These are phyloP conservation scores for Tritrichomonas musculus DNA, from an alignment of 208 protist genomes.

Conservation along the genomic window DNA sequence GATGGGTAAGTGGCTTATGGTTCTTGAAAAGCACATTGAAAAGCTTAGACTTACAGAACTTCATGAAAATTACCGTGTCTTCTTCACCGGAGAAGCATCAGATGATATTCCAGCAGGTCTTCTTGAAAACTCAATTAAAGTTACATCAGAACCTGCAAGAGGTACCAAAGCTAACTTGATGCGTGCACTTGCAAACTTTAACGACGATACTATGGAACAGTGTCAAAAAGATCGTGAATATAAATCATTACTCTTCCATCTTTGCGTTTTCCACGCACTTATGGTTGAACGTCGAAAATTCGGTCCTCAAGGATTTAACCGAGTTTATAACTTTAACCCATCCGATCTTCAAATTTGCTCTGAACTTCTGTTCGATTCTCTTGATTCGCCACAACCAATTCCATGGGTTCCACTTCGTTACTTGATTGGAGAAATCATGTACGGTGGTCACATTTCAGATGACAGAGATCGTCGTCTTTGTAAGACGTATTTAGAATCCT, in stretches of 20 bases:
- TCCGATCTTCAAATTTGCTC: constrained; percentile 88
- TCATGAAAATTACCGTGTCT: constrained; percentile 79
- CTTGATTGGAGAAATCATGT: constrained; percentile 98
- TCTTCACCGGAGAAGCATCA: constrained; percentile 82
- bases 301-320: constrained; percentile 89
- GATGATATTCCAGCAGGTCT: constrained; percentile 79
- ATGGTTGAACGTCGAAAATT: constrained; percentile 95
- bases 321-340: constrained; percentile 88
- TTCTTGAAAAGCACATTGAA: constrained; percentile 81
- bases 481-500: constrained; percentile 75
- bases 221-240: constrained; percentile 87
- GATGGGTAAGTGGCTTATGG: constrained; percentile 81
- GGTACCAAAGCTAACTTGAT: constrained; percentile 90
- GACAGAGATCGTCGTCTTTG: constrained; percentile 91
- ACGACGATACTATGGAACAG: constrained; percentile 81
- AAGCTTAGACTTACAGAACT: constrained; percentile 55
- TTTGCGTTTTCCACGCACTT: constrained; percentile 94
- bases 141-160: constrained; percentile 92
- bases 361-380: constrained; percentile 90
- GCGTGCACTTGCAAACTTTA: constrained; percentile 82
- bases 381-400: constrained; percentile 67
- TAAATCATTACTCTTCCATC: constrained; percentile 88
- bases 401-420: constrained; percentile 96
- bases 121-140: constrained; percentile 91
- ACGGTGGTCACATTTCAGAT: constrained; percentile 97